Conservation (phyloP, 495 filamentous ascomycete genomes). For the Penicillium salamii region DNA sequence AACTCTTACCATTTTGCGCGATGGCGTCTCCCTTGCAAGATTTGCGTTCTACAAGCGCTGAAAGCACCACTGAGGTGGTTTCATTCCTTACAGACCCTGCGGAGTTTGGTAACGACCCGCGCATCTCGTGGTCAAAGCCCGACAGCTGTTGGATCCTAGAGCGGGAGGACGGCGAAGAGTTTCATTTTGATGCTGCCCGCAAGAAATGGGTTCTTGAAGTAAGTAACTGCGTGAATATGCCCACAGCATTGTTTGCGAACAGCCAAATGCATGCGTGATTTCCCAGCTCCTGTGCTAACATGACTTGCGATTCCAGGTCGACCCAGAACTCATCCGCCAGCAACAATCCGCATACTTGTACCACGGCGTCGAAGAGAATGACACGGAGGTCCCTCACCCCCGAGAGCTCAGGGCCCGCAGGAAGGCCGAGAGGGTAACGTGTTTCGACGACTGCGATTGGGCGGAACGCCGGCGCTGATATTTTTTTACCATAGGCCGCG, state of each 20-base stretch:
- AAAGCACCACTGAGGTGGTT: constrained; percentile 7
- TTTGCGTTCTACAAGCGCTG: constrained; percentile 17
- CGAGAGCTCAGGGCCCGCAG: constrained; percentile 73
- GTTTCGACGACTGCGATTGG: neutral
- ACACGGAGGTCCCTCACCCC: constrained; percentile 50
- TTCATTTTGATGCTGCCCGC: constrained; percentile 68
- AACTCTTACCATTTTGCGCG: no score
- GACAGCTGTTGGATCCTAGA: constrained; percentile 81
- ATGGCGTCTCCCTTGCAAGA: no score
- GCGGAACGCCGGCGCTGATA: neutral
- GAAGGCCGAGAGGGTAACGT: constrained; percentile 60
- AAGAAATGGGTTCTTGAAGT: constrained; percentile 80
- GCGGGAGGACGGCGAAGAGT: constrained; percentile 81
- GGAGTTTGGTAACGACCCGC: constrained; percentile 77
- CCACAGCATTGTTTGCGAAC: constrained; percentile 3
- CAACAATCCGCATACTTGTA: constrained; percentile 76
- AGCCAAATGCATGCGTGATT: constrained; percentile 1
- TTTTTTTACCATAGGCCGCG: constrained; percentile 20
- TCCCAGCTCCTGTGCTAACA: constrained; percentile 6
- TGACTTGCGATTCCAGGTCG: constrained; percentile 47
- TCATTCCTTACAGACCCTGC: constrained; percentile 71
- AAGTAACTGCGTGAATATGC: constrained; percentile 24
- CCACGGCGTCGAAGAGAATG: constrained; percentile 65
- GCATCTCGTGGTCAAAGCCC: constrained; percentile 80
- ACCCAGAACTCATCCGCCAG: constrained; percentile 74